Evolutionary conservation across 257 asterid species (phyloP).

Genomic region (Petrea volubilis): DNA sequence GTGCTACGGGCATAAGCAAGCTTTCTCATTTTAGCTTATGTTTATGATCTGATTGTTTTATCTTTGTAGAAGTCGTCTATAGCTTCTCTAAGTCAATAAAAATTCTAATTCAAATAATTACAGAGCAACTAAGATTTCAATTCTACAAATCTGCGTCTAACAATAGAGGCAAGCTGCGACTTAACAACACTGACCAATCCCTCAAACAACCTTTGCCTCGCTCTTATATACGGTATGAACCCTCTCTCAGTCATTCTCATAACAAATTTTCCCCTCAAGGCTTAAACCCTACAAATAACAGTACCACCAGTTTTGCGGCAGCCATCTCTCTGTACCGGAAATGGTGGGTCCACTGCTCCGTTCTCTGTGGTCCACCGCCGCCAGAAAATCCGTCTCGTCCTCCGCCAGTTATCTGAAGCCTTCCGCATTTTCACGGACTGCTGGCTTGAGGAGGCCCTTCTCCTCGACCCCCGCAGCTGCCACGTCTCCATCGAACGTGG

Average conservation of each 20-base stretch:
- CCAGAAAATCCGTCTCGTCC: slow-evolving; percentile 32
- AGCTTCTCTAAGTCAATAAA: too few species aligned
- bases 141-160: slow-evolving; percentile 59
- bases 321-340: slow-evolving; percentile 28
- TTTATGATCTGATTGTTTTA: too few species aligned
- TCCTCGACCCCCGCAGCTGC: slow-evolving; percentile 55
- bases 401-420: slow-evolving; percentile 34
- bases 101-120: too few species aligned
- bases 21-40: too few species aligned
- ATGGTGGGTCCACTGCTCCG: slow-evolving; percentile 75
- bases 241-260: slow-evolving; percentile 47
- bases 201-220: slow-evolving; percentile 59
- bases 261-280: slow-evolving; percentile 48
- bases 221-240: slow-evolving; percentile 49
- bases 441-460: slow-evolving; percentile 44
- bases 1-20: too few species aligned
- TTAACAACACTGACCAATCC: slow-evolving; percentile 67
- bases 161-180: slow-evolving; percentile 55
- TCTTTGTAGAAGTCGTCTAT: too few species aligned
- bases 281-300: slow-evolving; percentile 26
- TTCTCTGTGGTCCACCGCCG: slow-evolving; percentile 57
- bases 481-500: slow-evolving; percentile 38
- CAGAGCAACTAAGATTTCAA: slow-evolving; percentile 42
- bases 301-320: slow-evolving; percentile 10
- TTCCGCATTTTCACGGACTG: slow-evolving; percentile 28